Evolutionary conservation across 805 yeast genomes (phyloP).

Genomic region (Kuraishia hungarica): DNA sequence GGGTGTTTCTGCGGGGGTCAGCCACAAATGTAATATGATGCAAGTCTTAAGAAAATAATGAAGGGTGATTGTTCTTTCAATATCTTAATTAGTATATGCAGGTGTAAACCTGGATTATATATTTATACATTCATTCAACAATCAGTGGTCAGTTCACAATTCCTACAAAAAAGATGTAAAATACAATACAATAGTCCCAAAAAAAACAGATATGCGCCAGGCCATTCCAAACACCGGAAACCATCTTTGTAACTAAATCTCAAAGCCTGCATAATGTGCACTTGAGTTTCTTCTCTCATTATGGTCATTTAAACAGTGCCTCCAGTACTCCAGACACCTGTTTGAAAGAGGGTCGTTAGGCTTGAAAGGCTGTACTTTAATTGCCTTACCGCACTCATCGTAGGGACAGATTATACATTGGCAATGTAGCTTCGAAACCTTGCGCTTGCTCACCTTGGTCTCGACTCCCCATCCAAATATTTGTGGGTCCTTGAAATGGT

Average conservation of each 20-base stretch:
- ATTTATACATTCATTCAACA: too few species aligned
- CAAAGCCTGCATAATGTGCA: not conserved
- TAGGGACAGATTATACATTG: constrained; percentile 20
- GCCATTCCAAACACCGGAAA: too few species aligned
- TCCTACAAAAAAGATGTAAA: too few species aligned
- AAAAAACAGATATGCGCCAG: too few species aligned
- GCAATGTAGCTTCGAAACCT: constrained; percentile 8
- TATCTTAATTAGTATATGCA: too few species aligned
- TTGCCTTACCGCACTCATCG: constrained; percentile 11
- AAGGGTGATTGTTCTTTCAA: too few species aligned
- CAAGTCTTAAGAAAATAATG: too few species aligned
- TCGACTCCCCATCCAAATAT: constrained; percentile 13
- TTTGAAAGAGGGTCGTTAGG: constrained; percentile 11
- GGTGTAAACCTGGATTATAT: too few species aligned
- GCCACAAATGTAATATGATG: too few species aligned
- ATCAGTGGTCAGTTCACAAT: too few species aligned
- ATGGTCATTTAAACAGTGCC: constrained; percentile 21
- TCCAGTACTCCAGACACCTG: constrained; percentile 17
- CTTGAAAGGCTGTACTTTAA: constrained; percentile 14
- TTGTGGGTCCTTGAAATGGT: constrained; percentile 15
- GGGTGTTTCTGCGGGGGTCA: too few species aligned
- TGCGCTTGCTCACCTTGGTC: constrained; percentile 3
- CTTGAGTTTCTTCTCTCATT: constrained; percentile 14
- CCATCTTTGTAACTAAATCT: too few species aligned
- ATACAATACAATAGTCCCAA: not conserved